Evolutionary conservation across 768 basidiomycete species (phyloP), one percentile per base, ranked within the genome.

Genomic region (Leucosporidium creatinivorum): DNA sequence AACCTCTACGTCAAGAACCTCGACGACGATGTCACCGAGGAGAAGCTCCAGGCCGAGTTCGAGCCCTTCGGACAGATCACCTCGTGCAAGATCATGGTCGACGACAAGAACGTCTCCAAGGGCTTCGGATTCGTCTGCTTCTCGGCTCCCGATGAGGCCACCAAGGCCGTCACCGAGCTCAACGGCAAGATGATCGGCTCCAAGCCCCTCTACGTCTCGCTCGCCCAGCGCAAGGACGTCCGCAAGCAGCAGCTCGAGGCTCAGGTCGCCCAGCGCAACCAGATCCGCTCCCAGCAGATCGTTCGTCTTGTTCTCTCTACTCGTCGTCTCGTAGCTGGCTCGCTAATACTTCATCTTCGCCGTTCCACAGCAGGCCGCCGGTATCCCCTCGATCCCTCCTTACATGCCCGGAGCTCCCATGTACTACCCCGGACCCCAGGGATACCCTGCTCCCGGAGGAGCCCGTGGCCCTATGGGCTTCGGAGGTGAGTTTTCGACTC

Each of bases 1-100:
- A 99, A 99, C 82, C 84, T 99, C 65, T 99, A 98, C 83, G 87
- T 98, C 86, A 99, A 98, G 85, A 99, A 99, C 82, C 81, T 99
- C 79, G 94, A 97, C 80, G 94, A 97, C 79, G 93, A 96, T 74
- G 84, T 96, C 65, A 92, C 97, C 77, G 96, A 99, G 76, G 96
- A 99, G 67, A 93, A 93, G 80, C 88, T 99, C 75, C 89, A 93
- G 69, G 82, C 84, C 73, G 96, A 98, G 80, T 99, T 99, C 76
- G 93, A 97, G 80, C 86, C 91, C 19, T 98, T 91, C 79, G 96
- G 96, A 61, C 85, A 89, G 70, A 93, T 99, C 81, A 99, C 94
- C 72, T 94, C 91, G 78, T 93, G 89, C 85, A 97, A 96, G 83
- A 89, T 99, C 78, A 99, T 99, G 96, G 87, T 89, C 73, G 94